Evolutionary conservation across 345 rosid genomes (phyloP), one percentile per base, ranked within the genome.

Genomic region (Camelina neglecta): DNA sequence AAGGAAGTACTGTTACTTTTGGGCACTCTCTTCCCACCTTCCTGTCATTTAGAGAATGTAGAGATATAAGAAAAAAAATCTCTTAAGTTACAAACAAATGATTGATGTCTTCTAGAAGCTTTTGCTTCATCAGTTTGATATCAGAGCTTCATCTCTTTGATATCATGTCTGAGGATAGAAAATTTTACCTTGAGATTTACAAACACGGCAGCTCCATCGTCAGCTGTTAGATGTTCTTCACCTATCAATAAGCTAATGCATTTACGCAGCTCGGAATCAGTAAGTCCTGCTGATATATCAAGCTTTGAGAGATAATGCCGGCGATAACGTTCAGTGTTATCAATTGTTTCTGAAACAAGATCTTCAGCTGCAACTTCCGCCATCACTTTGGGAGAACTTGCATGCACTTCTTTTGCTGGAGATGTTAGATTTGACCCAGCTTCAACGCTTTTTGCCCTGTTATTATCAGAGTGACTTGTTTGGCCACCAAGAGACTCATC

Each of bases 241-340:
- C 61, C 62, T 35, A 67, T 78, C 49, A 90, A 61, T 63, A 83
- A 75, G 72, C 76, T 74, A 78, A 85, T 82, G 74, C 84, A 84
- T 73, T 70, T 71, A 79, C 67, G 84, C 85, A 90, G 65, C 78
- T 92, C 96, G 0, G 90, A 75, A 79, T 83, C 84, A 61, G 89
- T 82, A 73, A 95, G 96, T 71, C 93, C 92, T 38, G 79, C 63
- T 3, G 99, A 92, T 72, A 95, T 81, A 83, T 95, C 97, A 60
- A 95, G 86, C 84, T 85, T 89, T 47, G 97, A 89, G 51, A 95
- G 90, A 86, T 95, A 92, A 71, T 82, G 81, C 62, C 67, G 55
- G 50, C 78, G 69, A 81, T 61, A 60, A 33, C 57, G 72, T 41
- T 80, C 71, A 64, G 24, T 38, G 71, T 42, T 71, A 56, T 80